phyloP scores from a whole-genome alignment of 345 rosid species.

The Microcos paniculata region DNA sequence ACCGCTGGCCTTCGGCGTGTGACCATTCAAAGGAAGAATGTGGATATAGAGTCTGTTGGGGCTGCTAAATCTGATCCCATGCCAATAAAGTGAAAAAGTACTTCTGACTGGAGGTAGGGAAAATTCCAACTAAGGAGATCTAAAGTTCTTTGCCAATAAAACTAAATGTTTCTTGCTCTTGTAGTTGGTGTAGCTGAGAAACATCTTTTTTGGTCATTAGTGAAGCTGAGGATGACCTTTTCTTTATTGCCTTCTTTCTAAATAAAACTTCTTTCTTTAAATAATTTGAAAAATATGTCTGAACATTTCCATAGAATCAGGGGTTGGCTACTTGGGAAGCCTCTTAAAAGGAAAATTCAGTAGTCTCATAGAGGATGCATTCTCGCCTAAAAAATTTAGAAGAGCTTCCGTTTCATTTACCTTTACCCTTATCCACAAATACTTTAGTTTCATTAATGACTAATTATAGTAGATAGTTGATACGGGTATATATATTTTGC shows the following conservation, averaged over 20 bases:
- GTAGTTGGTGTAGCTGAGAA: constrained; percentile 1
- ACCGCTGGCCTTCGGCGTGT: constrained; percentile 66
- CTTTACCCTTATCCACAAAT: background rate
- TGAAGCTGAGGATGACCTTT: background rate
- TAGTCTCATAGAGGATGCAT: background rate
- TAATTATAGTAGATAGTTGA: background rate
- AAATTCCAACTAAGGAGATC: background rate
- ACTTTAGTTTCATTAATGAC: background rate
- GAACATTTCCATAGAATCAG: background rate
- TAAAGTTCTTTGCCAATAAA: background rate
- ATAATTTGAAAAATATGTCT: background rate
- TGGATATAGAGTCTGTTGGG: constrained; percentile 74
- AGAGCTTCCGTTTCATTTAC: background rate
- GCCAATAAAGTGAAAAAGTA: constrained; percentile 50
- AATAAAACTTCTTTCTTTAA: background rate
- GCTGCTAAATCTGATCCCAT: constrained; percentile 60
- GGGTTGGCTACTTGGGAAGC: background rate
- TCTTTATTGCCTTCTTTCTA: background rate
- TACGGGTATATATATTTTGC: constrained; percentile 8
- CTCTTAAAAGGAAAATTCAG: background rate
- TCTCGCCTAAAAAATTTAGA: background rate
- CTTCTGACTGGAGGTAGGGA: constrained; percentile 68
- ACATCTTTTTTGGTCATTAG: background rate
- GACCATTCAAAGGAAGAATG: constrained; percentile 50
- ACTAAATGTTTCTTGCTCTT: background rate